A percentile compares a stretch with the other conserved stretches of the same genome.
Conservation (phyloP, 2,329 filamentous ascomycete genomes). For the Trichoderma aggressivum region DNA sequence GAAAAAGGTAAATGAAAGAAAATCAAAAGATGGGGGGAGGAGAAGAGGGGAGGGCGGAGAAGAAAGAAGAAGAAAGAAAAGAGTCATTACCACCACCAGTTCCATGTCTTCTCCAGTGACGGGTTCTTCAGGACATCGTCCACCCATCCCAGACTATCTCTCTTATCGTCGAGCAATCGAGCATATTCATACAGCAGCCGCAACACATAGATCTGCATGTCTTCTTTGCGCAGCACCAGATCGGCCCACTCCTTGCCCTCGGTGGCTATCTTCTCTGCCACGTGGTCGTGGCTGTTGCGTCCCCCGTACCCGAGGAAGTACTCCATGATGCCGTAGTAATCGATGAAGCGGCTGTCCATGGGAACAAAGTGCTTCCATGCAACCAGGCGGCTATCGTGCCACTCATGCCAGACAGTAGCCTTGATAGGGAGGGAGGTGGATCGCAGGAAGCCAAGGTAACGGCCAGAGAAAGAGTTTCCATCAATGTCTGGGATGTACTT, state of each 20-base stretch:
- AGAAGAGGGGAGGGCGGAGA: not conserved
- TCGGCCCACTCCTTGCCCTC: constrained; percentile 67
- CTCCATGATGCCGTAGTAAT: constrained; percentile 69
- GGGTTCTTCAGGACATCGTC: constrained; percentile 43
- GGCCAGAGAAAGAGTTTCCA: constrained; percentile 67
- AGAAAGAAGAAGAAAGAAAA: not conserved
- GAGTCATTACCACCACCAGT: constrained; percentile 22
- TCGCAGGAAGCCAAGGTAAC: constrained; percentile 66
- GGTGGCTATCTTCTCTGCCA: constrained; percentile 61
- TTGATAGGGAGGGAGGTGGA: constrained; percentile 72
- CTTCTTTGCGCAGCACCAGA: constrained; percentile 63
- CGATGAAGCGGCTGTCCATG: constrained; percentile 69
- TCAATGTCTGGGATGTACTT: constrained; percentile 77
- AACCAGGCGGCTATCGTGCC: constrained; percentile 72
- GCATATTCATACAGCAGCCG: constrained; percentile 64
- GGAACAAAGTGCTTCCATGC: constrained; percentile 81
- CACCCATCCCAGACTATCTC: constrained; percentile 55
- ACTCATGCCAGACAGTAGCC: constrained; percentile 73
- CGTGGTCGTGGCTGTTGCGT: constrained; percentile 49
- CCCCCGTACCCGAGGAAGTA: constrained; percentile 65
- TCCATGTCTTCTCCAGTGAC: constrained; percentile 32
- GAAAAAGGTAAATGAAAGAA: constrained; percentile 1
- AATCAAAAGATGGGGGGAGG: not conserved
- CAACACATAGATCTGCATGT: constrained; percentile 70
- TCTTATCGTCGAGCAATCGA: constrained; percentile 49